Base-by-base conservation (phyloP, 345 rosid genomes). In the Rhodamnia argentea region DNA sequence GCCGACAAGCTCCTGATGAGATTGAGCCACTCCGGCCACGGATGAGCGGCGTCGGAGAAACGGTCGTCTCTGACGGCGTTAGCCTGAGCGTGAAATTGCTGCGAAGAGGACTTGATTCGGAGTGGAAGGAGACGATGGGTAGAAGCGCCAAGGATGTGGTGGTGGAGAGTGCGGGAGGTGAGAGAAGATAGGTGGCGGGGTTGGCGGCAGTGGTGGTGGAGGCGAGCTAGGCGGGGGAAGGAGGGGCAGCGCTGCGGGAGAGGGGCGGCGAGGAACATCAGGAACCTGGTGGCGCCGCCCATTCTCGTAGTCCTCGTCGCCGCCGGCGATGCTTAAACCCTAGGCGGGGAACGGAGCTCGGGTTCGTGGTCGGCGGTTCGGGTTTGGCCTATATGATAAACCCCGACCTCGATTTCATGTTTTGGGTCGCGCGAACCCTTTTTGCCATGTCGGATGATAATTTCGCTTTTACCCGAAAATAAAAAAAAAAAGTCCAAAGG, bases 251-350 rank as follows among this genome's bases (percentile, higher is more conserved):
- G 85, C 12, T 75, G n/a, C 52, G 87, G 58, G 32, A 89, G 54
- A 85, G 94, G 88, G 52, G 94, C 83, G 85, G 94, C 86, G 40
- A 96, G 93, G 84, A 94, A 93, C 85, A 93, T 83, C 86, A 96
- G 88, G 90, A 96, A 87, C 83, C 95, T 90, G 74, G 95, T 86
- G 89, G 95, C 88, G 89, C 90, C 88, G 86, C 94, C 91, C 98
- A 96, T 95, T 58, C 53, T 47, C 76, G 47, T 50, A 40, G 85
- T 29, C 55, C 70, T 18, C 22, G 42, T 70, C 78, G 81, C 81
- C 86, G 83, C 14, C 84, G 85, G 84, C 44, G 89, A 82, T 27
- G 83, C 86, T 83, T 53, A 89, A 89, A 86, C 93, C 90, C 91
- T 87, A 86, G 24, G 3, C 47, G 78, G 78, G 47, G 47, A 37